Percentiles rank a stretch among this genome's conserved stretches.
Evolutionary conservation across 1,139 yeast species (phyloP).

Genomic region (Tardiomyces blankii): DNA sequence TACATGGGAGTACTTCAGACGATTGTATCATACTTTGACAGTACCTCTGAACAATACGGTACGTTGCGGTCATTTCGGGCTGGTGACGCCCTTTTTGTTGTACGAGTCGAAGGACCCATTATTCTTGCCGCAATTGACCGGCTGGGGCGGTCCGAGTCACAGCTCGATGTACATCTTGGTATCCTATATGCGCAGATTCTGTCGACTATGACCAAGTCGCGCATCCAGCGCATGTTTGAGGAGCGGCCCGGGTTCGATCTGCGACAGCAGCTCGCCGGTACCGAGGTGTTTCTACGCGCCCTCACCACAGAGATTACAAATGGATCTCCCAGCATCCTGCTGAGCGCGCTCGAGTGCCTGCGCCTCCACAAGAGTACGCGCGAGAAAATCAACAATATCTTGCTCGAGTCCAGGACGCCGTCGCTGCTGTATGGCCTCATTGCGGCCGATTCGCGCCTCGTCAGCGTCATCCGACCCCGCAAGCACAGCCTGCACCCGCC

Average conservation of each 20-base stretch:
- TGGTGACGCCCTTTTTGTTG: slow-evolving; percentile 41
- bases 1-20: slow-evolving; percentile 58
- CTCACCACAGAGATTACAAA: slow-evolving; percentile 45
- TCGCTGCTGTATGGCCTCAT: slow-evolving; percentile 52
- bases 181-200: slow-evolving; percentile 70
- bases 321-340: slow-evolving; percentile 43
- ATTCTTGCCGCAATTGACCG: slow-evolving; percentile 64
- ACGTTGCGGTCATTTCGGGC: slow-evolving; percentile 19
- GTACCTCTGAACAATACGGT: slow-evolving; percentile 5
- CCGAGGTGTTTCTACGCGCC: slow-evolving; percentile 50
- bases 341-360: slow-evolving; percentile 54
- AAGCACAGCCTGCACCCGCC: slow-evolving; percentile 59
- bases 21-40: slow-evolving; percentile 47
- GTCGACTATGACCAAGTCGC: slow-evolving; percentile 68
- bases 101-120: slow-evolving; percentile 57
- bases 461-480: slow-evolving; percentile 51
- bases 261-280: slow-evolving; percentile 59
- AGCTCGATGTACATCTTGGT: slow-evolving; percentile 54
- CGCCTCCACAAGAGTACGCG: slow-evolving; percentile 38
- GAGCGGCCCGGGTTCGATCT: slow-evolving; percentile 75
- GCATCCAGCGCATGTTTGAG: slow-evolving; percentile 55
- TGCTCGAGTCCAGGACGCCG: slow-evolving; percentile 33
- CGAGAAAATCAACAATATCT: slow-evolving; percentile 32
- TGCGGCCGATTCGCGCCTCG: slow-evolving; percentile 43
- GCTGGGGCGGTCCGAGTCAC: slow-evolving; percentile 40